Conservation (phyloP, 1,284 basidiomycete genomes). For the Pseudozyma flocculosa region DNA sequence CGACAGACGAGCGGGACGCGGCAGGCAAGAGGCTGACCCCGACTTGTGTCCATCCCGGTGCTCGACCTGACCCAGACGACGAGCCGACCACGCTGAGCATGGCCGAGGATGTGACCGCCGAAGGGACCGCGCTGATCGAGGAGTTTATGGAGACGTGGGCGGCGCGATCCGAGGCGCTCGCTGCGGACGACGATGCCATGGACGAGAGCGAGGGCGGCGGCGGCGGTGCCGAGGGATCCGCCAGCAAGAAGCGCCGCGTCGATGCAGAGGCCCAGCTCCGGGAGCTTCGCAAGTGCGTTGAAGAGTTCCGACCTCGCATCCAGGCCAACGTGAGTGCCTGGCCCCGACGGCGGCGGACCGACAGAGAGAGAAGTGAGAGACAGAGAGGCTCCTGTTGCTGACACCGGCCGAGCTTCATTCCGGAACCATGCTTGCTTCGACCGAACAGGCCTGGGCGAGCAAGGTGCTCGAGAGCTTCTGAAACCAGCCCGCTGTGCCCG, state of each 20-base stretch:
- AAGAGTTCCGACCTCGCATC: constrained; percentile 69
- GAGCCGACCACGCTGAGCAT: constrained; percentile 8
- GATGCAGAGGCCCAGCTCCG: constrained; percentile 67
- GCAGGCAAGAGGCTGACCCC: not conserved
- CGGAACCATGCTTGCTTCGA: too few relatives aligned
- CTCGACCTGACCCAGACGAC: constrained; percentile 11
- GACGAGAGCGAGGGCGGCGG: constrained; percentile 59
- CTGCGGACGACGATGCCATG: constrained; percentile 40
- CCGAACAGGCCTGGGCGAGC: constrained; percentile 69
- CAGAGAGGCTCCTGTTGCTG: too few relatives aligned
- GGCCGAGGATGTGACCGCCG: constrained; percentile 67
- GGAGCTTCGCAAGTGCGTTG: constrained; percentile 68
- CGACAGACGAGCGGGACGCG: not conserved
- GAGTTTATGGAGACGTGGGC: constrained; percentile 78
- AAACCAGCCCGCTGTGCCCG: not conserved
- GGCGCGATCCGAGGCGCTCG: constrained; percentile 13
- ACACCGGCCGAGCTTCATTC: too few relatives aligned
- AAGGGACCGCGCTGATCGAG: constrained; percentile 78
- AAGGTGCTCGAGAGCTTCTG: constrained; percentile 62
- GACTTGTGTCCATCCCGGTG: too few relatives aligned
- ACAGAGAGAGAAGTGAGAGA: too few relatives aligned
- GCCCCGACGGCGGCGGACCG: too few relatives aligned
- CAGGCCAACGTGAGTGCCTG: constrained; percentile 64
- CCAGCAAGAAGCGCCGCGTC: constrained; percentile 17
- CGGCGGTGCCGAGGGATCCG: not conserved